These are phyloP conservation scores for Curvularia spicifera DNA, from an alignment of 2,329 filamentous ascomycete genomes.

Conservation along the genomic window DNA sequence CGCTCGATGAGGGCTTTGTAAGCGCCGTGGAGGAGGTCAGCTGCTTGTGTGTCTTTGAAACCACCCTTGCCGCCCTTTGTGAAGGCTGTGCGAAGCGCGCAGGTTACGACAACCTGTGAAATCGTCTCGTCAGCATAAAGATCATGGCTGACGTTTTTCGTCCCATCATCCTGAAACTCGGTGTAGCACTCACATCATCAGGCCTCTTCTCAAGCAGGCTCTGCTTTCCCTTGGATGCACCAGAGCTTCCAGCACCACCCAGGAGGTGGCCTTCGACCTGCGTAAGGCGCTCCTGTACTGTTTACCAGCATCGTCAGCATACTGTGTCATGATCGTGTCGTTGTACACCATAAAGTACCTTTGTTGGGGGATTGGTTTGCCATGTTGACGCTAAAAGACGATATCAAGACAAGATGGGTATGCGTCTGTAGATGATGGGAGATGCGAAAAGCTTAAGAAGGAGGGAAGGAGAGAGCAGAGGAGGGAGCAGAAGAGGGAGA, in stretches of 20 bases:
- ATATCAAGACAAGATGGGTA: slow-evolving; percentile 6
- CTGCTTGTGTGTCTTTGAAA: slow-evolving; percentile 91
- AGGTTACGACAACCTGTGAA: slow-evolving; percentile 78
- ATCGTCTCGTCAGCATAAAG: slow-evolving; percentile 7
- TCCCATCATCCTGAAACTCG: background rate
- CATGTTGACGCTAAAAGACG: slow-evolving; percentile 32
- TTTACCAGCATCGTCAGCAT: slow-evolving; percentile 18
- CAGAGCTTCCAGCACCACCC: slow-evolving; percentile 34
- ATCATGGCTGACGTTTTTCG: background rate
- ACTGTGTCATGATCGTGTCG: slow-evolving; percentile 10
- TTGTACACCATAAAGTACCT: slow-evolving; percentile 14
- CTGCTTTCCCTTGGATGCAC: slow-evolving; percentile 47
- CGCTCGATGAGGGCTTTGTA: slow-evolving; percentile 82
- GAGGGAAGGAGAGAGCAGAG: background rate
- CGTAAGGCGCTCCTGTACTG: slow-evolving; percentile 64
- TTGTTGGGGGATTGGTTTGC: slow-evolving; percentile 47
- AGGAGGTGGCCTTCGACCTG: slow-evolving; percentile 67
- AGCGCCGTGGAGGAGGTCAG: slow-evolving; percentile 83
- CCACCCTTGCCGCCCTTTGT: slow-evolving; percentile 92
- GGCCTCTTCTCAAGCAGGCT: slow-evolving; percentile 61
- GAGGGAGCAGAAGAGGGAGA: background rate
- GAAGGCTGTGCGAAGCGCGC: slow-evolving; percentile 87
- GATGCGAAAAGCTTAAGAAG: slow-evolving; percentile 5
- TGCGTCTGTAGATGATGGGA: slow-evolving; percentile 8
- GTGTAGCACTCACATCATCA: slow-evolving; percentile 57